A percentile compares a stretch with the other conserved stretches of the same genome.
phyloP scores from a whole-genome alignment of 495 filamentous ascomycete species.

The Hypoxylon cercidicola region DNA sequence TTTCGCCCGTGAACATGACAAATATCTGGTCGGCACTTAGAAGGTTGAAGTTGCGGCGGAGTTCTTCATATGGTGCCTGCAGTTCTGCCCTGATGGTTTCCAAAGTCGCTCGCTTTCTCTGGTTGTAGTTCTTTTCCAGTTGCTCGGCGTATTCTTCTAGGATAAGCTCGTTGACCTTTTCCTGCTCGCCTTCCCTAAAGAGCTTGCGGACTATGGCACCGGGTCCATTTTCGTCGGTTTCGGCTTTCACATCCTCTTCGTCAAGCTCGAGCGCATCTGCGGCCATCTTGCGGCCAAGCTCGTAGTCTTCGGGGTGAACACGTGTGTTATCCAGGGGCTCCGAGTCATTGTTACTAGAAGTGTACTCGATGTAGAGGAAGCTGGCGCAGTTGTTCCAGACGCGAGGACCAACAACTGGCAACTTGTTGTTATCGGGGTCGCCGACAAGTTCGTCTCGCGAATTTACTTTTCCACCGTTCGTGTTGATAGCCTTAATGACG shows the following conservation, averaged over 20 bases:
- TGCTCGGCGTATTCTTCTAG: constrained; percentile 97
- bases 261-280: constrained; percentile 96
- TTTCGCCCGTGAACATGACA: constrained; percentile 97
- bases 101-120: constrained; percentile 93
- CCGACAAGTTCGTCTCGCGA: constrained; percentile 88
- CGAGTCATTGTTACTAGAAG: constrained; percentile 76
- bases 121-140: constrained; percentile 88
- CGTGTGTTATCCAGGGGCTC: constrained; percentile 97
- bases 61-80: constrained; percentile 90
- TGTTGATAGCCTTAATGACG: constrained; percentile 88
- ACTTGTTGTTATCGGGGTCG: constrained; percentile 76
- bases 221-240: constrained; percentile 85
- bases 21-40: constrained; percentile 86
- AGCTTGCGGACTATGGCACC: constrained; percentile 92
- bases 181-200: constrained; percentile 88
- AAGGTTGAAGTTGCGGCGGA: constrained; percentile 80
- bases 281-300: constrained; percentile 96
- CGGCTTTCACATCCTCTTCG: constrained; percentile 96
- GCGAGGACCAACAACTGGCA: constrained; percentile 84
- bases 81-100: constrained; percentile 96
- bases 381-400: constrained; percentile 98
- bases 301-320: constrained; percentile 98
- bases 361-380: constrained; percentile 90
- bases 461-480: constrained; percentile 83
- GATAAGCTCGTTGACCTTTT: constrained; percentile 95